These are phyloP conservation scores for Meyerozyma smithsonii DNA, from an alignment of 1,139 yeast species.

Conservation along the genomic window DNA sequence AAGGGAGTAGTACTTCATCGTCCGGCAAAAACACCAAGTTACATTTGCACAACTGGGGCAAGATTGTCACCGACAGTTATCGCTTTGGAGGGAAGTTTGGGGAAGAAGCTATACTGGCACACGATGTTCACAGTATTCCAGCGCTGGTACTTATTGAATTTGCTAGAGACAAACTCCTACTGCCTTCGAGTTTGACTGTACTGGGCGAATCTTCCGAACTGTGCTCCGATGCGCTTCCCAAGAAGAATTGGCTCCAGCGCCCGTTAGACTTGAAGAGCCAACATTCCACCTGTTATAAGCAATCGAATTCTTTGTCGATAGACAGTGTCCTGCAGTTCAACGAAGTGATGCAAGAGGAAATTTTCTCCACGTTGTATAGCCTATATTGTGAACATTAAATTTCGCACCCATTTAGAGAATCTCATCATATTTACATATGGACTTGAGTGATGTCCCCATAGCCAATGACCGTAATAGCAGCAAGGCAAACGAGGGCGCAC, in stretches of 20 bases:
- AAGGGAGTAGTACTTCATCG: conserved; percentile 21
- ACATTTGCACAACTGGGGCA: conserved; percentile 47
- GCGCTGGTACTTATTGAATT: conserved; percentile 18
- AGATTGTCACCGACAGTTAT: conserved; percentile 40
- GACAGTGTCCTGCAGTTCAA: background rate
- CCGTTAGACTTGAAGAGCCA: background rate
- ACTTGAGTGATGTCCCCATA: conserved; percentile 20
- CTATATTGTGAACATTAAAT: background rate
- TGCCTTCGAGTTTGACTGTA: background rate
- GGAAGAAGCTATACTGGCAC: conserved; percentile 19
- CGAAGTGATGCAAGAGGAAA: background rate
- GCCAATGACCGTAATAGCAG: conserved; percentile 16
- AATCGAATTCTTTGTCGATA: background rate
- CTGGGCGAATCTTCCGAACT: conserved; percentile 21
- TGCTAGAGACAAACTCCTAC: conserved; percentile 22
- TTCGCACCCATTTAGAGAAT: background rate
- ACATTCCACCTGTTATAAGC: background rate
- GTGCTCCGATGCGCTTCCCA: conserved; percentile 34
- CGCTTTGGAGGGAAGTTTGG: conserved; percentile 28
- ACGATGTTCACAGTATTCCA: conserved; percentile 17
- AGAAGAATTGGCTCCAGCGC: conserved; percentile 13
- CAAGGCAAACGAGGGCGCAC: conserved; percentile 4
- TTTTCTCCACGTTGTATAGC: background rate
- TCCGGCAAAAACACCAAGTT: conserved; percentile 23
- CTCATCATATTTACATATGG: conserved; percentile 11